These are phyloP conservation scores for Macrophomina phaseolina DNA, from an alignment of 2,329 filamentous ascomycete species.

Conservation along the genomic window DNA sequence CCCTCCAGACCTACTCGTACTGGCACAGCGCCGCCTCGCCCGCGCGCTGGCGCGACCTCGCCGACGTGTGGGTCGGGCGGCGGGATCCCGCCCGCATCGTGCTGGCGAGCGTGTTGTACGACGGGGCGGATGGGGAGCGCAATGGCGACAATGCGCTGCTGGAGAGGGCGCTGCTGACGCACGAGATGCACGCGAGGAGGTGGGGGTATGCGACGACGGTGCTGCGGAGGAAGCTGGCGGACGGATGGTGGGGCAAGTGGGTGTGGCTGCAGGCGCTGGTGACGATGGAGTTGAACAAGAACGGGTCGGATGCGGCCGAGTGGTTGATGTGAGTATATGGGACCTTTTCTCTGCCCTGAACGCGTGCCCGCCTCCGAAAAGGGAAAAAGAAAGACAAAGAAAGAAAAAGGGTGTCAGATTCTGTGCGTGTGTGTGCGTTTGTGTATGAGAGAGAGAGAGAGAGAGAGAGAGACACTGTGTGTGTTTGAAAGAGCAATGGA, in stretches of 20 bases:
- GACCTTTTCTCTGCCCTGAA: too few species aligned
- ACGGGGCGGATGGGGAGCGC: background rate
- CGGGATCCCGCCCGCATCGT: slow-evolving; percentile 25
- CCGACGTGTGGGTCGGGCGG: slow-evolving; percentile 1
- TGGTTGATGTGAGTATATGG: slow-evolving; percentile 37
- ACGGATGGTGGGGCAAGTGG: slow-evolving; percentile 45
- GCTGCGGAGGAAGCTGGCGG: slow-evolving; percentile 39
- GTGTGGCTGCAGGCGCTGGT: slow-evolving; percentile 37
- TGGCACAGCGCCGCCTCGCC: slow-evolving; percentile 7
- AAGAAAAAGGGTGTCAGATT: too few species aligned
- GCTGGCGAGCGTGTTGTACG: slow-evolving; percentile 31
- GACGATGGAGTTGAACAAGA: slow-evolving; percentile 37
- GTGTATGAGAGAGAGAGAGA: too few species aligned
- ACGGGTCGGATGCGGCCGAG: slow-evolving; percentile 32
- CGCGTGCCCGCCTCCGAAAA: too few species aligned
- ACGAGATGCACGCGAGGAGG: slow-evolving; percentile 40
- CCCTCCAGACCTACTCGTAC: background rate
- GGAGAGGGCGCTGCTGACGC: slow-evolving; percentile 44
- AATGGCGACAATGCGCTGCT: slow-evolving; percentile 34
- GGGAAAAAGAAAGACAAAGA: too few species aligned
- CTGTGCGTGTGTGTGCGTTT: too few species aligned
- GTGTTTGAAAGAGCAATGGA: too few species aligned
- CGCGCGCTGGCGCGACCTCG: background rate
- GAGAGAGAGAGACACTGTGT: too few species aligned
- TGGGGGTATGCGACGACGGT: slow-evolving; percentile 46